Base-by-base conservation (phyloP, 2,329 filamentous ascomycete species). In the Ceratocystis eucalypticola region DNA sequence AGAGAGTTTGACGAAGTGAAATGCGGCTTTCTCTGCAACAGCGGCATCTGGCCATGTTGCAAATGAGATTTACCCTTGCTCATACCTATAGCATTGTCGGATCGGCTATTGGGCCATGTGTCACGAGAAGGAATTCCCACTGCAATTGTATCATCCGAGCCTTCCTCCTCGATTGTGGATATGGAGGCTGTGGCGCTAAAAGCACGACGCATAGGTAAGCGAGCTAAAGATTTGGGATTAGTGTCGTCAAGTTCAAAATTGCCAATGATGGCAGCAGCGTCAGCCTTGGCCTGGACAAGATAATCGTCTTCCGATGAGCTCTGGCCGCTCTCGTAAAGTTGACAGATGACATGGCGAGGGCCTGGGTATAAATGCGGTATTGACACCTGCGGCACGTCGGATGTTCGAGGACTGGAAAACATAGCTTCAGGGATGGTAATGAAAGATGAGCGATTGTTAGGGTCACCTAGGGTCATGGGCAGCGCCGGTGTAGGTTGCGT, bases 131-230 rank as follows among this genome's bases (percentile, higher is more conserved):
- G 48, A 28, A 41, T 25, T 22, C 22, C 12, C 10, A 65, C 66
- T 15, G 64, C 66, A 59, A 68, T 65, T 17, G 66, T 68, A 65
- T 68, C 66, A 61, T 68, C 66, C 8, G 66, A 68, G 64, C 65
- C 48, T 61, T 68, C 66, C 46, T 68, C 63, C 46, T 68, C 66
- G 44, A 68, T 68, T 17, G 66, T 68, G 10, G 63, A 68, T 30
- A 68, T 68, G 17, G 63, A 65, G 22, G 59, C 41, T 5, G 57
- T 68, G 6, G 30, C 64, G 33, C 63, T 68, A 20, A 57, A 65
- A 17, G 63, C 57, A 4, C 63, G 57, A 48, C 63, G 66, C 22
- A 41, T 28, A 12, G 53, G 41, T 15, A 41, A 50, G 4, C 66
- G 61, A 44, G 44, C 30, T 33, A 48, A 7, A 45, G 28, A 22